Evolutionary conservation across 208 protist genomes (phyloP), one percentile per base, ranked within the genome.

Genomic region (Trypanosoma mega): DNA sequence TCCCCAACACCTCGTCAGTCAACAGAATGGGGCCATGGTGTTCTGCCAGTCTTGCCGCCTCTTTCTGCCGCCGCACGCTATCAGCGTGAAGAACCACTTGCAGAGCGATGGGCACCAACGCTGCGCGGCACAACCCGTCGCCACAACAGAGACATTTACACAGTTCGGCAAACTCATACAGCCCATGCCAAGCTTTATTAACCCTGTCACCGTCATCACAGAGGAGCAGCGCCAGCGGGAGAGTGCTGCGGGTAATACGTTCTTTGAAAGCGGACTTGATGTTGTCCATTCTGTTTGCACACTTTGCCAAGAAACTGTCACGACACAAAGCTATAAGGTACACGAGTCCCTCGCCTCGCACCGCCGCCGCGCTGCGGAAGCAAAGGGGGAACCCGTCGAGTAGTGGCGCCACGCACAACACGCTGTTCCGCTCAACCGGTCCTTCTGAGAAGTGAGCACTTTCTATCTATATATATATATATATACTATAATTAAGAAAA

Each of bases 251-350:
- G 48, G 56, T 16, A 59, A 52, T 46, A 34, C 4, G 7, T 73
- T 73, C 41, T 73, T 59, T 31, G 57, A 73, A 3, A 58, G n/a
- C n/a, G 67, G 58, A 6, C 21, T 67, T 44, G 67, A 73, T 31
- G 56, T 73, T 37, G 67, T 73, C 5, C n/a, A 67, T 30, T 63
- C 67, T 4, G 50, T 41, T n/a, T 73, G 67, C 23, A 29, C 21
- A 1, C n/a, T 67, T 2, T 73, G 67, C 24, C 24, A 62, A 6
- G 67, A 67, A 31, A 45, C 33, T 12, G 58, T 73, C 2, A 63
- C 58, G 1, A 50, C 63, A 20, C 67, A 73, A 29, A 56, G 55
- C 4, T 62, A 64, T 31, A 55, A 59, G 8, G 58, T 56, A 18
- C 67, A 73, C 31, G 59, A 73, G 33, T 62, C 55, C 1, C 43